Evolutionary conservation across 495 filamentous ascomycete genomes (phyloP).

Genomic region (Hypoxylon fragiforme): DNA sequence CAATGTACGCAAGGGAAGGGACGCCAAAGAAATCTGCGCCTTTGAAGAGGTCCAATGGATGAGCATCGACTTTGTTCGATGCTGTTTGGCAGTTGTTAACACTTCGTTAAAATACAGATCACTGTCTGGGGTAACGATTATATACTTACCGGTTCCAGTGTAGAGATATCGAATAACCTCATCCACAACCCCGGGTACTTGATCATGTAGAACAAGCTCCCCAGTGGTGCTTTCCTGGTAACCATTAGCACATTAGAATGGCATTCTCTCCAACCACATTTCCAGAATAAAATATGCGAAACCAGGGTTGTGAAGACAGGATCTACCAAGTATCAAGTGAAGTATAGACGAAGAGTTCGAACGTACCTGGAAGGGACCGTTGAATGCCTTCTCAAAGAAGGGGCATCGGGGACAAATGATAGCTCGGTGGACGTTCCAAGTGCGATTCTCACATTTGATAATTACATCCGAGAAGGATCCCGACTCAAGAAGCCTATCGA

Average conservation of each 20-base stretch:
- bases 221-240: background rate
- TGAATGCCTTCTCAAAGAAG: slow-evolving; percentile 11
- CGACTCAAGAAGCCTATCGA: slow-evolving; percentile 27
- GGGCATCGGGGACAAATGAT: slow-evolving; percentile 11
- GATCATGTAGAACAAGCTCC: background rate
- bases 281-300: no score
- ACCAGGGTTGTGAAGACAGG: no score
- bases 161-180: background rate
- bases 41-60: no score
- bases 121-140: no score
- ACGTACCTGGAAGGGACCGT: slow-evolving; percentile 18
- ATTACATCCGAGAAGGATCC: background rate
- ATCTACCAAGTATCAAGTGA: no score
- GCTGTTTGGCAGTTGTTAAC: no score
- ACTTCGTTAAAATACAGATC: no score
- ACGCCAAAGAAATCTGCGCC: no score
- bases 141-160: background rate
- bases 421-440: background rate
- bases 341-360: no score
- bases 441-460: background rate
- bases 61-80: no score
- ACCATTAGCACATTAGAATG: background rate
- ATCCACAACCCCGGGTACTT: background rate
- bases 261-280: no score
- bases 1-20: no score